Percentiles rank a stretch among this genome's conserved stretches.
phyloP scores from a whole-genome alignment of 129 eudicot genomes.

The Smallanthus sonchifolius region DNA sequence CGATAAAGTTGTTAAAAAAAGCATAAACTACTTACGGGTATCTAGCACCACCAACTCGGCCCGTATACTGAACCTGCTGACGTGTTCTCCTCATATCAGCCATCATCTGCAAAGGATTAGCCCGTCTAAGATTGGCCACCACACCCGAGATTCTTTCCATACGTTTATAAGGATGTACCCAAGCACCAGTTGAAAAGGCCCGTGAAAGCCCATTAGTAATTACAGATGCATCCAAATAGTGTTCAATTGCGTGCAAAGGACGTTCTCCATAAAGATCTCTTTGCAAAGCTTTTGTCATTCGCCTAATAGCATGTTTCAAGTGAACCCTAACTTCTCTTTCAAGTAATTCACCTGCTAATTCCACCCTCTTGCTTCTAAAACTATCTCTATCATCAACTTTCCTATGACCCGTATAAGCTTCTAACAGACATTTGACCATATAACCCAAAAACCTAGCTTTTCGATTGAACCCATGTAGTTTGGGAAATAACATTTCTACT shows the following conservation, averaged over 20 bases:
- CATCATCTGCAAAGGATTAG: conserved; percentile 77
- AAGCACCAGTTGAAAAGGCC: conserved; percentile 89
- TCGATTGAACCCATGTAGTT: conserved; percentile 41
- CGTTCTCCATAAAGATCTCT: conserved; percentile 76
- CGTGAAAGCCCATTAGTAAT: conserved; percentile 85
- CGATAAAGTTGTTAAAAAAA: not conserved
- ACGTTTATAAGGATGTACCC: conserved; percentile 80
- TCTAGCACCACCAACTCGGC: conserved; percentile 92
- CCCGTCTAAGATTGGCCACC: conserved; percentile 79
- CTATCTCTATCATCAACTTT: conserved; percentile 81
- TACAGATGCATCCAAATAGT: conserved; percentile 80
- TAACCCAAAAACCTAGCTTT: conserved; percentile 80
- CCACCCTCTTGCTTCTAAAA: conserved; percentile 83
- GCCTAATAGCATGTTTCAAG: conserved; percentile 69
- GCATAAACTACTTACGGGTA: conserved; percentile 66
- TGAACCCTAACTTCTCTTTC: conserved; percentile 75
- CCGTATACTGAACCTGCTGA: conserved; percentile 79
- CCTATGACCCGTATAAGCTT: conserved; percentile 65
- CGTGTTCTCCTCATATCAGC: conserved; percentile 91
- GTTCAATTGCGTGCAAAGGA: conserved; percentile 48
- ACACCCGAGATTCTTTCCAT: conserved; percentile 82
- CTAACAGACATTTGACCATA: conserved; percentile 81
- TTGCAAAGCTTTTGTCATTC: conserved; percentile 79
- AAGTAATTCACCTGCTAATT: conserved; percentile 81
- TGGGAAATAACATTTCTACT: conserved; percentile 49